phyloP scores from a whole-genome alignment of 345 rosid genomes.

The Balakata baccata region DNA sequence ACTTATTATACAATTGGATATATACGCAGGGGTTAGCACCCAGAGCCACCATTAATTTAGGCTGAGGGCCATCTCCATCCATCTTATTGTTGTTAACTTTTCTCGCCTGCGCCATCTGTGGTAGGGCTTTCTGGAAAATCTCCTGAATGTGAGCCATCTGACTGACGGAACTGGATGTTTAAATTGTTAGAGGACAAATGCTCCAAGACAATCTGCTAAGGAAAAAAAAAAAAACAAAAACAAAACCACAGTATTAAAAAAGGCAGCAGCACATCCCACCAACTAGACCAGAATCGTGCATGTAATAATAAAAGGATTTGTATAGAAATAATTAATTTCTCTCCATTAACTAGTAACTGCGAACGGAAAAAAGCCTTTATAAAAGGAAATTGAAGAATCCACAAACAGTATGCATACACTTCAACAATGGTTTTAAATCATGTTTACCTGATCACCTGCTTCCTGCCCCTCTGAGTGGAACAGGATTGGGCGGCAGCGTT shows the following conservation, averaged over 20 bases:
- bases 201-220: constrained; percentile 35
- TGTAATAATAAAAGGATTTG: not conserved
- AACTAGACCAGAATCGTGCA: not conserved
- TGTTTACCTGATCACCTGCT: constrained; percentile 54
- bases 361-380: not conserved
- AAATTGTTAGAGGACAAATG: constrained; percentile 36
- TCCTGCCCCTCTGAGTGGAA: constrained; percentile 65
- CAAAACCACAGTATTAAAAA: not conserved
- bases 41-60: constrained; percentile 15
- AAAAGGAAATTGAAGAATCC: not conserved
- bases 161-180: constrained; percentile 42
- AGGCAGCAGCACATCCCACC: not conserved
- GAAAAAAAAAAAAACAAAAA: not conserved
- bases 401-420: not conserved
- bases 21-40: constrained; percentile 36
- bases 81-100: constrained; percentile 16
- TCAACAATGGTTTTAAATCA: not conserved
- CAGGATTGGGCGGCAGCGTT: constrained; percentile 70
- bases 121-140: constrained; percentile 33
- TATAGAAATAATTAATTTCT: not conserved
- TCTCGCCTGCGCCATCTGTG: constrained; percentile 14
- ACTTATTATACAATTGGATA: constrained; percentile 40
- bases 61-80: constrained; percentile 19
- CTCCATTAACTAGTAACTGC: not conserved
- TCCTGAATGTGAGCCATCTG: constrained; percentile 26